Percentiles rank a stretch among this genome's conserved stretches.
Conservation (phyloP, 768 basidiomycete species). For the Mycena alexandri region DNA sequence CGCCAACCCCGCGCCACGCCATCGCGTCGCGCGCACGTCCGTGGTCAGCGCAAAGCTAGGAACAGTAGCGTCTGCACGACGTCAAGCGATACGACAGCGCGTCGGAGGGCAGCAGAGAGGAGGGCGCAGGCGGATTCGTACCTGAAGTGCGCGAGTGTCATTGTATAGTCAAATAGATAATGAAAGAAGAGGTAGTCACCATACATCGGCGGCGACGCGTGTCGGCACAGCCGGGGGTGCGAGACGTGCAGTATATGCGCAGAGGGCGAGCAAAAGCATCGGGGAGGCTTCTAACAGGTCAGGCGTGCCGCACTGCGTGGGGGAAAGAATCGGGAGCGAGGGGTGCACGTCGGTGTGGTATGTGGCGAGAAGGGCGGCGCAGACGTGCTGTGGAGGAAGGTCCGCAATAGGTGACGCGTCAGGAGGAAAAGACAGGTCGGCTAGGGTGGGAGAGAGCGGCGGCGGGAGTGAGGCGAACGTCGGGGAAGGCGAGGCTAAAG, state of each 20-base stretch:
- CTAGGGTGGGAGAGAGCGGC: constrained; percentile 24
- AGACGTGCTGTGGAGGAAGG: constrained; percentile 44
- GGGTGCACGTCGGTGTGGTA: constrained; percentile 44
- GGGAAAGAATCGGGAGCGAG: constrained; percentile 43
- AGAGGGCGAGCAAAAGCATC: constrained; percentile 45
- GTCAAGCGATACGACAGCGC: constrained; percentile 33
- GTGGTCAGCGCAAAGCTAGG: constrained; percentile 43
- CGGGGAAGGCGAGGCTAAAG: constrained; percentile 19
- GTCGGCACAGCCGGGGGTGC: constrained; percentile 25
- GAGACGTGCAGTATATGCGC: constrained; percentile 45
- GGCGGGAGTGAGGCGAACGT: neutral
- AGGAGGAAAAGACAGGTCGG: constrained; percentile 25
- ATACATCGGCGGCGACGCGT: constrained; percentile 45
- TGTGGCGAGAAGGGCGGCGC: constrained; percentile 42
- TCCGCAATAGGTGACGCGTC: constrained; percentile 35
- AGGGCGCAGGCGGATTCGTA: constrained; percentile 25
- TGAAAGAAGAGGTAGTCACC: constrained; percentile 40
- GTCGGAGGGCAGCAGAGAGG: constrained; percentile 13
- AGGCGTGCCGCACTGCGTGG: constrained; percentile 8
- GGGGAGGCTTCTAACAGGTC: constrained; percentile 33
- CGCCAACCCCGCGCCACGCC: constrained; percentile 46
- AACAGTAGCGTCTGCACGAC: constrained; percentile 44
- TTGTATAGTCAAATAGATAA: neutral
- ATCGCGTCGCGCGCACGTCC: constrained; percentile 45
- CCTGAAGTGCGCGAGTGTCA: neutral